Conservation (phyloP, 1,139 yeast genomes). For the Yamadazyma epiphylla region DNA sequence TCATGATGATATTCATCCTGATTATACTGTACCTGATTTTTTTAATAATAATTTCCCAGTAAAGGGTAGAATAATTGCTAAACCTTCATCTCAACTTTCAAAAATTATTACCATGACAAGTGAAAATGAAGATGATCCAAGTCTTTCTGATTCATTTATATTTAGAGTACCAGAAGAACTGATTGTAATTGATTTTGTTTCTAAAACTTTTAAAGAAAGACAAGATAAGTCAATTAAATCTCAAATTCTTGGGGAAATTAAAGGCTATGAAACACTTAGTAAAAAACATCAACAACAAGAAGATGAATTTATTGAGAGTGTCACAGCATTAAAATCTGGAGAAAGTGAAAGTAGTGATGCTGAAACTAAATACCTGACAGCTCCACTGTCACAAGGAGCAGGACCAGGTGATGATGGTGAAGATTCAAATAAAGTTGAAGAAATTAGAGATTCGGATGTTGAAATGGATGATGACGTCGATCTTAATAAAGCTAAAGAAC, state of each 20-base stretch:
- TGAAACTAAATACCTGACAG: slow-evolving; percentile 11
- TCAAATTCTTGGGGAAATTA: slow-evolving; percentile 21
- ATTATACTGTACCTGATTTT: slow-evolving; percentile 39
- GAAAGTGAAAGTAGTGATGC: too few relatives aligned
- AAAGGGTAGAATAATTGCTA: slow-evolving; percentile 46
- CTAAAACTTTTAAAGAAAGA: slow-evolving; percentile 18
- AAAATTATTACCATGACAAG: slow-evolving; percentile 36
- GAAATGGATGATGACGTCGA: too few relatives aligned
- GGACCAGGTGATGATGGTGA: slow-evolving; percentile 19
- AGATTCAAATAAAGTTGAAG: slow-evolving; percentile 4
- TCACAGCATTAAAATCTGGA: slow-evolving; percentile 15
- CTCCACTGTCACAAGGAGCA: too few relatives aligned
- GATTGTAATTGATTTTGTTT: slow-evolving; percentile 70
- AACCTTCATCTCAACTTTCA: slow-evolving; percentile 23
- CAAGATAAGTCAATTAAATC: slow-evolving; percentile 23
- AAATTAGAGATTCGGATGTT: slow-evolving; percentile 3
- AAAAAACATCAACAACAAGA: slow-evolving; percentile 17
- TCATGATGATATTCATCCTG: slow-evolving; percentile 19
- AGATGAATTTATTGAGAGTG: slow-evolving; percentile 23
- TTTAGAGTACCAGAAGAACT: slow-evolving; percentile 72
- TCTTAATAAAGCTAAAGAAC: too few relatives aligned
- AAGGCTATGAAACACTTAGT: slow-evolving; percentile 18
- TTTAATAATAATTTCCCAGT: slow-evolving; percentile 35
- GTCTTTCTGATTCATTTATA: slow-evolving; percentile 34
- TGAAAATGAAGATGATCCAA: slow-evolving; percentile 20